Percentiles rank a stretch among this genome's conserved stretches.
These are phyloP conservation scores for Coprinopsis sp. DNA, from an alignment of 768 basidiomycete species.

Conservation along the genomic window DNA sequence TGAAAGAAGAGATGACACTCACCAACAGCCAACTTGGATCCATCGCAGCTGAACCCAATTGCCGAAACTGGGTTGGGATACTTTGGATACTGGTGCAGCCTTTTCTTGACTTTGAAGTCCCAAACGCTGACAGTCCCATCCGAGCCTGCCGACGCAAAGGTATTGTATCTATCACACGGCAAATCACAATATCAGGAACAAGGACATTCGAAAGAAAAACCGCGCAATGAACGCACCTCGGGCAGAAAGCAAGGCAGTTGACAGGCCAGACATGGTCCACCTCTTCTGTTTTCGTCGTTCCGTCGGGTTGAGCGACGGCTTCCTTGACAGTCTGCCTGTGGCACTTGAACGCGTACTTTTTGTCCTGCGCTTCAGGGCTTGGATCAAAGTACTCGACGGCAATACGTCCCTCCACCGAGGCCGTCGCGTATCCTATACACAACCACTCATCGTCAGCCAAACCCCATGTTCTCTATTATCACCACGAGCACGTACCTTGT, in stretches of 20 bases:
- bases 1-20: background rate
- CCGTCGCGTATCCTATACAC: slow-evolving; percentile 78
- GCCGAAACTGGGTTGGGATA: slow-evolving; percentile 72
- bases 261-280: slow-evolving; percentile 97
- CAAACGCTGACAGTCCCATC: slow-evolving; percentile 93
- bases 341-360: slow-evolving; percentile 95
- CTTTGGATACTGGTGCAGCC: slow-evolving; percentile 85
- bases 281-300: slow-evolving; percentile 48
- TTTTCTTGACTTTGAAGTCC: slow-evolving; percentile 97
- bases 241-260: slow-evolving; percentile 92
- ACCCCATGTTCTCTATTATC: background rate
- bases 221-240: slow-evolving; percentile 44
- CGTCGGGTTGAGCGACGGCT: background rate
- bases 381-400: slow-evolving; percentile 97
- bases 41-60: slow-evolving; percentile 80
- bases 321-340: slow-evolving; percentile 67
- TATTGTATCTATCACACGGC: slow-evolving; percentile 60
- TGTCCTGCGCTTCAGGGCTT: slow-evolving; percentile 66
- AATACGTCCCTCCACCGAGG: slow-evolving; percentile 92
- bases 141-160: slow-evolving; percentile 93
- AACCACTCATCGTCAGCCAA: background rate
- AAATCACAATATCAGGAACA: background rate
- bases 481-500: slow-evolving; percentile 51
- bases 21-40: slow-evolving; percentile 68
- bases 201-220: background rate